Evolutionary conservation across 1,284 basidiomycete genomes (phyloP), one percentile per base, ranked within the genome.

Genomic region (Trichosporon asahii): DNA sequence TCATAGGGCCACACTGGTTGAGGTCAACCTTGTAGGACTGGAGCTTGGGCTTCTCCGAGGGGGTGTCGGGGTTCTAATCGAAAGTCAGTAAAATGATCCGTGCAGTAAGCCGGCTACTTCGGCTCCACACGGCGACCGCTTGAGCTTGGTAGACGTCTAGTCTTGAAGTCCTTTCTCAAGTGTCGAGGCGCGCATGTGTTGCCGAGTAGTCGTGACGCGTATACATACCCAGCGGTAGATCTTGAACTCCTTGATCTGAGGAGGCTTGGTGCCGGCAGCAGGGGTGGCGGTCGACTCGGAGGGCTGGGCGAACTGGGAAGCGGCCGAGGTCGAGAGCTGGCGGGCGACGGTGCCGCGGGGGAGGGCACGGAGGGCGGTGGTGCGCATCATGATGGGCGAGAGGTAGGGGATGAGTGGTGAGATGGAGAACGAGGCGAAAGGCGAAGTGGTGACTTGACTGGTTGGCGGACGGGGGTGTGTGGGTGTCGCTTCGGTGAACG

Each of bases 1-100:
- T 91, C 97, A 99, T 99, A 73, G 96, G 96, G 9, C 96, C 96
- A 61, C 91, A 94, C 85, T 94, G 90, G 86, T 94, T 93, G 68
- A 99, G 87, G 85, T 99, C 95, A 79, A 99, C 89, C 65, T 88
- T 89, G 88, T 98, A 99, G 1, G 90, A 89, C 86, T 98, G 94
- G 68, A 99, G 87, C 68, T 88, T 88, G 2, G 96, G 96, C 85
- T 98, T 97, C 85, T 91, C 90, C 66, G 90, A 88, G 14, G 96
- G 96, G 80, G 93, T 89, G 84, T 98, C 96, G 31, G 96, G 97
- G 86, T 98, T 96, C 94, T 94, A 72, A 18, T 23, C 35, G n/a
- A 15, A 6, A 7, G 66, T 21, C 60, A 64, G 66, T 11, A n/a
- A 66, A 33, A n/a, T 31, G 57, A 31, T 31, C 57, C 57, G 57